phyloP scores from a whole-genome alignment of 495 filamentous ascomycete genomes.

The Hypoxylon subgilvum region DNA sequence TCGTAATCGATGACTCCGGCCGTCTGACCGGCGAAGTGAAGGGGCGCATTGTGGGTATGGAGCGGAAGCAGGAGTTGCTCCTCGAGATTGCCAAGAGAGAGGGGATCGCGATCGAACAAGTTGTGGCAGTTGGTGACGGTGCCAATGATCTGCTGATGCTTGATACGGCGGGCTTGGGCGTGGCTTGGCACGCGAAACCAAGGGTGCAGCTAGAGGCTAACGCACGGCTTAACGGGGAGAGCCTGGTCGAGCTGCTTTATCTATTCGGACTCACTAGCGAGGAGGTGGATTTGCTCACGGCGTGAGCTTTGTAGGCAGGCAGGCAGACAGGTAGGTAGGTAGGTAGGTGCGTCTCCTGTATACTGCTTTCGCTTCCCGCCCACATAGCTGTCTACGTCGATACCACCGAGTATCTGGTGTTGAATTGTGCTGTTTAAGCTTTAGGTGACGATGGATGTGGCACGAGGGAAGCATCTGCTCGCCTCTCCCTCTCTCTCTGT shows the following conservation, averaged over 20 bases:
- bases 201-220: conserved; percentile 86
- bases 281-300: conserved; percentile 62
- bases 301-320: conserved; percentile 30
- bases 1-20: conserved; percentile 64
- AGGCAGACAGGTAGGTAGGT: too few species aligned
- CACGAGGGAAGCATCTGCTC: not conserved
- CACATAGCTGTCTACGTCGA: conserved; percentile 3
- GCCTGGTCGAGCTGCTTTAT: conserved; percentile 80
- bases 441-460: not conserved
- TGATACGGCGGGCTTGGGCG: conserved; percentile 80
- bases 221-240: conserved; percentile 79
- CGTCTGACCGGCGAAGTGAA: conserved; percentile 82
- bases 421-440: too few species aligned
- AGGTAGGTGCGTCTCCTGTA: conserved; percentile 13
- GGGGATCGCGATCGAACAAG: conserved; percentile 72
- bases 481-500: too few species aligned
- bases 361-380: conserved; percentile 13
- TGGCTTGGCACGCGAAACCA: conserved; percentile 94
- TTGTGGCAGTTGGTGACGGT: conserved; percentile 88
- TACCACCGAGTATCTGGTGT: conserved; percentile 3
- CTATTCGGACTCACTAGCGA: conserved; percentile 76
- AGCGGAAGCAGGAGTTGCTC: conserved; percentile 78
- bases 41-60: conserved; percentile 80
- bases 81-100: conserved; percentile 77
- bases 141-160: conserved; percentile 97